Evolutionary conservation across 1,284 basidiomycete genomes (phyloP).

Genomic region (Sanghuangporus baumii): DNA sequence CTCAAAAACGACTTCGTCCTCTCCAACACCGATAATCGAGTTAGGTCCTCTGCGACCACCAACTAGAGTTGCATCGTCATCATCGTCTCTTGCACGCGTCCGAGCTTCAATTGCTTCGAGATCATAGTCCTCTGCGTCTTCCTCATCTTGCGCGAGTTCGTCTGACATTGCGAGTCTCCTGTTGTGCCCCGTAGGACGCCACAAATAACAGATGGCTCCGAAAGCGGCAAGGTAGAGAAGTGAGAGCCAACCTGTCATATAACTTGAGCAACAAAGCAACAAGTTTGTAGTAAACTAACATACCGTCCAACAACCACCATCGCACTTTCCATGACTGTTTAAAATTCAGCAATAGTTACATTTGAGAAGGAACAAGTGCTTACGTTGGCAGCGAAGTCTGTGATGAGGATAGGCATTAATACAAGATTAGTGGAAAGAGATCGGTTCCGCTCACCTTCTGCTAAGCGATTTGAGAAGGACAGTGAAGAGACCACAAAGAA

Average conservation of each 20-base stretch:
- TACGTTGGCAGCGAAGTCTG: neutral
- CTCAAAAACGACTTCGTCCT: constrained; percentile 85
- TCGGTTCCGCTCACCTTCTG: constrained; percentile 56
- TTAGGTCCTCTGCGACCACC: constrained; percentile 44
- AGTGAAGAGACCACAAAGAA: constrained; percentile 94
- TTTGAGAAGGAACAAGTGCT: neutral
- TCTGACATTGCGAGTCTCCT: constrained; percentile 86
- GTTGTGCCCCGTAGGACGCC: constrained; percentile 92
- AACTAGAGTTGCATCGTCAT: constrained; percentile 67
- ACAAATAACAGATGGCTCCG: constrained; percentile 80
- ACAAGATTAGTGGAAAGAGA: neutral
- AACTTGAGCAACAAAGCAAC: neutral
- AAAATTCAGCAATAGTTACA: constrained; percentile 43
- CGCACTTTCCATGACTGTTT: constrained; percentile 90
- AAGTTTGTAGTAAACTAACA: neutral
- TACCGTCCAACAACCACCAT: constrained; percentile 91
- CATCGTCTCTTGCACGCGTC: constrained; percentile 42
- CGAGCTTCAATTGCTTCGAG: constrained; percentile 66
- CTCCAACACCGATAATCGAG: constrained; percentile 33
- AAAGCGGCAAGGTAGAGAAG: constrained; percentile 84
- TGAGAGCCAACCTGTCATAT: constrained; percentile 63
- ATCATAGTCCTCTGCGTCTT: constrained; percentile 91
- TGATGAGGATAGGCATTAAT: neutral
- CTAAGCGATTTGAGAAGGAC: constrained; percentile 84
- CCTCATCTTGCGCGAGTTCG: constrained; percentile 83